These are phyloP conservation scores for Apiospora arundinis DNA, from an alignment of 2,329 filamentous ascomycete genomes.

Conservation along the genomic window DNA sequence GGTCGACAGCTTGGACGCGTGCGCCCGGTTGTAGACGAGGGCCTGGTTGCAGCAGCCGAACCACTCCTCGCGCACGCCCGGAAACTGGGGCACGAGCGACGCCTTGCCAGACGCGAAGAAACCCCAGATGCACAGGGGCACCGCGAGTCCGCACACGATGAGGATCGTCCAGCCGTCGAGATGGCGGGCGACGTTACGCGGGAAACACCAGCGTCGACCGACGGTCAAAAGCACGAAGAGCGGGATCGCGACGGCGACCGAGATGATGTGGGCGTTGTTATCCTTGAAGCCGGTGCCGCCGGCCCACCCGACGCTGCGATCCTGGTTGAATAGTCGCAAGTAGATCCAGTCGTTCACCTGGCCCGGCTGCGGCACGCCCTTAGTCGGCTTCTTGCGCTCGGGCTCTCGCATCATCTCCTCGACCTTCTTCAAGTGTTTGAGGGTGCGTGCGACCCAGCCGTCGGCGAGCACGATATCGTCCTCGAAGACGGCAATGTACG, in stretches of 20 bases:
- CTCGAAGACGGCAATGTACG: slow-evolving; percentile 40
- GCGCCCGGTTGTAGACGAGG: slow-evolving; percentile 38
- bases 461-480: slow-evolving; percentile 41
- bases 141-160: slow-evolving; percentile 35
- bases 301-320: slow-evolving; percentile 39
- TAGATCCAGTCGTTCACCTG: slow-evolving; percentile 40
- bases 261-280: slow-evolving; percentile 40
- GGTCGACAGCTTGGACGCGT: slow-evolving; percentile 33
- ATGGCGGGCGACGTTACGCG: slow-evolving; percentile 33
- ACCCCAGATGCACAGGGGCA: slow-evolving; percentile 39
- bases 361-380: slow-evolving; percentile 33
- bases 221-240: slow-evolving; percentile 33
- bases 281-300: slow-evolving; percentile 38
- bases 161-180: slow-evolving; percentile 38
- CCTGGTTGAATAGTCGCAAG: slow-evolving; percentile 41
- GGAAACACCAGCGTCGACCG: slow-evolving; percentile 30
- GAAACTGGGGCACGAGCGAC: slow-evolving; percentile 34
- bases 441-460: slow-evolving; percentile 37
- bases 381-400: slow-evolving; percentile 31
- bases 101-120: slow-evolving; percentile 42
- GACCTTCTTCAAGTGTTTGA: slow-evolving; percentile 32
- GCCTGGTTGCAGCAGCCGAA: slow-evolving; percentile 42
- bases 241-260: slow-evolving; percentile 34
- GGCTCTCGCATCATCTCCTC: slow-evolving; percentile 39
- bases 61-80: slow-evolving; percentile 38